phyloP scores from a whole-genome alignment of 1,284 basidiomycete genomes.

The Ganoderma lingzhi region DNA sequence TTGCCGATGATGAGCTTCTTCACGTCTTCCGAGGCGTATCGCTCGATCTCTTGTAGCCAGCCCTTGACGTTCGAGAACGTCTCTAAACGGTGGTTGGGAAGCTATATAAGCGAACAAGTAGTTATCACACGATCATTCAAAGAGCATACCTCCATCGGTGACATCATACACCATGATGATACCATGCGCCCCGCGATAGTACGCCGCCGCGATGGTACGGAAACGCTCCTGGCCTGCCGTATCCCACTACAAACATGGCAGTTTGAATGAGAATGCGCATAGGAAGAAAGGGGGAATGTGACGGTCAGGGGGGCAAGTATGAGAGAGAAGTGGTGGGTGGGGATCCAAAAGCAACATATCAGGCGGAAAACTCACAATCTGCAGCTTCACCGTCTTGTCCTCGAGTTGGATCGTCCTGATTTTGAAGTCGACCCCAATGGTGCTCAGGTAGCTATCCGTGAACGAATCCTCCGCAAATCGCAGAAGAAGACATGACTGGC shows the following conservation, averaged over 20 bases:
- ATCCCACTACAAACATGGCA: constrained; percentile 80
- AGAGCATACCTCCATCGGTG: constrained; percentile 88
- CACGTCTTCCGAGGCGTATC: constrained; percentile 98
- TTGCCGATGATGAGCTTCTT: constrained; percentile 99
- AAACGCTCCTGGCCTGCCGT: constrained; percentile 98
- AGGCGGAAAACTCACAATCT: constrained; percentile 83
- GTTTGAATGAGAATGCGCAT: background rate
- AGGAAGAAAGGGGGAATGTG: background rate
- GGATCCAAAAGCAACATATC: background rate
- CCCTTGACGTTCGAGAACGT: constrained; percentile 99
- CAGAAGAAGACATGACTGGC: constrained; percentile 94
- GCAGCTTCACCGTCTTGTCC: constrained; percentile 99
- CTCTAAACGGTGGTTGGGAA: constrained; percentile 56
- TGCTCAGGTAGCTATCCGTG: constrained; percentile 99
- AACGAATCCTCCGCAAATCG: constrained; percentile 99
- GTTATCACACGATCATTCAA: constrained; percentile 6
- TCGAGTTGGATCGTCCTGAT: constrained; percentile 99
- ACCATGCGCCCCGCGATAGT: constrained; percentile 96
- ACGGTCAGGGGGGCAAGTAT: background rate
- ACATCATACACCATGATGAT: constrained; percentile 99
- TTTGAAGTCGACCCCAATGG: constrained; percentile 99
- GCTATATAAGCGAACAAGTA: background rate
- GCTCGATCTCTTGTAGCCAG: constrained; percentile 99
- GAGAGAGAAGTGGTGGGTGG: too few relatives aligned
- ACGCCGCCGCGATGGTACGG: constrained; percentile 98